Conservation (phyloP, 352 stramenopile genomes). For the Blastocystis sp. region DNA sequence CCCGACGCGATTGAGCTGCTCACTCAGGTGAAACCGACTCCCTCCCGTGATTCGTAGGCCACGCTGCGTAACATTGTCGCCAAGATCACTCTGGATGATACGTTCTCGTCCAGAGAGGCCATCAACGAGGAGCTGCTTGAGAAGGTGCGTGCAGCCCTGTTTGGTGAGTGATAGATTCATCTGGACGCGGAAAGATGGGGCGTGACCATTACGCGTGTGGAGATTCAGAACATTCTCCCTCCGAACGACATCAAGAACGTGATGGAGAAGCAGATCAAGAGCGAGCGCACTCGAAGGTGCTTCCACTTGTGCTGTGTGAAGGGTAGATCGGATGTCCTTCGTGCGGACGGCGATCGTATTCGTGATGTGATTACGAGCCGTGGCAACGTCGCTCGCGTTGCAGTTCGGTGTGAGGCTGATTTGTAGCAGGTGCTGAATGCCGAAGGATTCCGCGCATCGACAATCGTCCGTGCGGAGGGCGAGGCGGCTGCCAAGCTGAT, state of each 20-base stretch:
- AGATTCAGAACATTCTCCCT: slow-evolving; percentile 74
- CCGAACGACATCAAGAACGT: slow-evolving; percentile 72
- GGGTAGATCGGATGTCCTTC: slow-evolving; percentile 71
- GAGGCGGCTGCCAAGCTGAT: slow-evolving; percentile 72
- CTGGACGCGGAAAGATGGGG: slow-evolving; percentile 72
- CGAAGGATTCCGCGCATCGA: slow-evolving; percentile 72
- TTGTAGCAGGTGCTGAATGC: slow-evolving; percentile 71
- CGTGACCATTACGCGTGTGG: slow-evolving; percentile 73
- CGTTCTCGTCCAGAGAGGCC: slow-evolving; percentile 73
- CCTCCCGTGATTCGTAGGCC: slow-evolving; percentile 21
- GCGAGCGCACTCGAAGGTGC: slow-evolving; percentile 69
- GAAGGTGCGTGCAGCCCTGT: background rate
- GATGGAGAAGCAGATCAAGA: slow-evolving; percentile 74
- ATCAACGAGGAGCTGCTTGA: slow-evolving; percentile 72
- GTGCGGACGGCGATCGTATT: slow-evolving; percentile 73
- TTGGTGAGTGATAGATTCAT: slow-evolving; percentile 69
- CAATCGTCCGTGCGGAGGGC: slow-evolving; percentile 70
- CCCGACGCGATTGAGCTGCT: slow-evolving; percentile 73
- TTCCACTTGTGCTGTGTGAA: too few relatives aligned
- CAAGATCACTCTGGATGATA: slow-evolving; percentile 74
- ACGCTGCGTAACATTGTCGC: slow-evolving; percentile 74
- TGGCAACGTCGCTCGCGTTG: slow-evolving; percentile 70
- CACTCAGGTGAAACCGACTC: slow-evolving; percentile 65
- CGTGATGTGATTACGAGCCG: slow-evolving; percentile 71
- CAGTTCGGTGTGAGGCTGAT: background rate